Evolutionary conservation across 2,329 filamentous ascomycete genomes (phyloP), one percentile per base, ranked within the genome.

Genomic region (Nemania sp.): DNA sequence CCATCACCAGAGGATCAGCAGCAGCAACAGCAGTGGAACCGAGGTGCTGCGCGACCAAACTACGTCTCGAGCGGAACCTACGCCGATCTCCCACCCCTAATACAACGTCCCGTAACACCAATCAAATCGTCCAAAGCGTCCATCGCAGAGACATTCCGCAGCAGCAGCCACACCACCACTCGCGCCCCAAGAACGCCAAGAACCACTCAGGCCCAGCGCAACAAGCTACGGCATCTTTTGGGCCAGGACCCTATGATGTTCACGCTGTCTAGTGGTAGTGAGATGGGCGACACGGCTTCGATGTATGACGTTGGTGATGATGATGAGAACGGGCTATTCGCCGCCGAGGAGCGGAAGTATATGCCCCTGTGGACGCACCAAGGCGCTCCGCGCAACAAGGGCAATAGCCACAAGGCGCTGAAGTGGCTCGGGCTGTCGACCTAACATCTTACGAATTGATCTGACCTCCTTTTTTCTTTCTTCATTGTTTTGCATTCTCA

Each of bases 331-430:
- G 73, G 70, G 53, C 71, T 74, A 42, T 73, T 76, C 54, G 76
- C 79, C 52, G 60, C 72, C 19, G 78, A 81, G 52, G 78, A 80
- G 64, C 73, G 77, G 26, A 72, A 77, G 34, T 73, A 82, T 26
- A 80, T 82, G 77, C 80, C 80, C 3, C 70, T 80, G 20, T 77
- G 54, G 51, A 39, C 40, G 8, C 64, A 68, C 68, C 50, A 70
- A 54, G 55, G 62, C 2, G 61, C 61, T 9, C 59, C 64, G 23
- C 69, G 66, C 14, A n/a, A n/a, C n/a, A 76, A 74, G 64, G 73
- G 71, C 2, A 77, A 75, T 52, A 79, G 72, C 44, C 72, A 74
- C 6, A 82, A 82, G 64, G 80, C 80, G 6, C 72, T 81, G 47
- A 81, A 79, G 64, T 81, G 80, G 63, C 70, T 82, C 1, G 79